Base-by-base conservation (phyloP, 495 filamentous ascomycete genomes). In the Ascodesmis nigricans region DNA sequence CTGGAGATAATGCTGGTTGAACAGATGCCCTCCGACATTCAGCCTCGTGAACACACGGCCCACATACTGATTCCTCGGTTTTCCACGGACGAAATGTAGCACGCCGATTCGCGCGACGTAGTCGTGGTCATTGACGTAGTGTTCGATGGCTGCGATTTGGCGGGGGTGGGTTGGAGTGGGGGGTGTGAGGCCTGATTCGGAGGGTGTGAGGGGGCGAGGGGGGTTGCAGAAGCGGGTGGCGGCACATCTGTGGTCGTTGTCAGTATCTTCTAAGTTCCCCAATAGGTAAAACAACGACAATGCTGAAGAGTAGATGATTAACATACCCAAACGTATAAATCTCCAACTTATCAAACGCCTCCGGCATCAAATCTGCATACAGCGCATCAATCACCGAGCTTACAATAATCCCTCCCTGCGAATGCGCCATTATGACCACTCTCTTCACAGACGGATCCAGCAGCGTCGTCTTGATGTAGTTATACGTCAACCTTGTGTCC, bases 211-310 rank as follows among this genome's bases (percentile, higher is more conserved):
- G 8, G 33, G 19, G 38, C 58, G 58, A 41, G 64, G 66, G 3
- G 79, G 80, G 40, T 83, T 82, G 53, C 82, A 84, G 51, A 84
- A 91, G 52, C 87, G 80, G 43, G 82, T 84, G 1, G 80, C 76
- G 4, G 78, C 78, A 36, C 67, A 72, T 5, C 45, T 47, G n/a
- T 18, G 20, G 3, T 13, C 1, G 3, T 13, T 21, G 24, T n/a
- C n/a, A n/a, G n/a, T n/a, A n/a, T n/a, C n/a, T n/a, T n/a, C n/a
- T n/a, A n/a, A n/a, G n/a, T n/a, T n/a, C n/a, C n/a, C n/a, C n/a
- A n/a, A n/a, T n/a, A n/a, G n/a, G n/a, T n/a, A n/a, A n/a, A n/a
- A n/a, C n/a, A n/a, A n/a, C n/a, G n/a, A n/a, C n/a, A n/a, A n/a
- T n/a, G n/a, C n/a, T n/a, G 6, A 11, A 22, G 33, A 29, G 41